Evolutionary conservation across 768 basidiomycete species (phyloP), one percentile per base, ranked within the genome.

Genomic region (Xerocomus spinulosus): DNA sequence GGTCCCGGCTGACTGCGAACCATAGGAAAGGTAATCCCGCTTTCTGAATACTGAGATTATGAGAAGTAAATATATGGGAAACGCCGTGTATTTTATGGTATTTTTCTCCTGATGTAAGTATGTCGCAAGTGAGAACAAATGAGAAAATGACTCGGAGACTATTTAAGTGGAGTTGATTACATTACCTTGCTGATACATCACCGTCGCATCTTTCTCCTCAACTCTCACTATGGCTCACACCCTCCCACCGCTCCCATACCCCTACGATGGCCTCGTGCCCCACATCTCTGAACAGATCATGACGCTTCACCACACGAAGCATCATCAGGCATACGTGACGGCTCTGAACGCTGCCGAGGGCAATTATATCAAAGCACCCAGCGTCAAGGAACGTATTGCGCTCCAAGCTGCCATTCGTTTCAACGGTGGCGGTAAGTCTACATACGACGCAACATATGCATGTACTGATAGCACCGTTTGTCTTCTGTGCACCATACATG

Each of bases 251-350:
- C 81, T 92, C 26, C 82, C 83, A 6, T 94, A 92, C 67, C 60
- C 73, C 6, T 93, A 93, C 73, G 72, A 93, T 75, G 93, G 81
- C 44, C 89, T 97, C 63, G 89, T 94, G 76, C 93, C 93, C n/a
- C 84, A 82, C 73, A 95, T 97, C 73, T 87, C 82, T 29, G 64
- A 76, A 64, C 80, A 94, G 73, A 97, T 96, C 72, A 97, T 95
- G 93, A 79, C 73, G 48, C 87, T 95, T 42, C 93, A 97, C 71
- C 93, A 97, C 75, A 81, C 76, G 53, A 94, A 93, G 76, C 93
- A 97, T 66, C 93, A 97, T 64, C 91, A 93, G 75, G 85, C 91
- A 45, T 96, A 96, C 60, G 90, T 95, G 46, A 94, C 82, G 60
- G 87, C 85, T 2, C 80, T 97, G 67, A 97, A 95, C 71, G 82